phyloP scores from a whole-genome alignment of 257 asterid genomes.

The Thymus quinquecostatus region DNA sequence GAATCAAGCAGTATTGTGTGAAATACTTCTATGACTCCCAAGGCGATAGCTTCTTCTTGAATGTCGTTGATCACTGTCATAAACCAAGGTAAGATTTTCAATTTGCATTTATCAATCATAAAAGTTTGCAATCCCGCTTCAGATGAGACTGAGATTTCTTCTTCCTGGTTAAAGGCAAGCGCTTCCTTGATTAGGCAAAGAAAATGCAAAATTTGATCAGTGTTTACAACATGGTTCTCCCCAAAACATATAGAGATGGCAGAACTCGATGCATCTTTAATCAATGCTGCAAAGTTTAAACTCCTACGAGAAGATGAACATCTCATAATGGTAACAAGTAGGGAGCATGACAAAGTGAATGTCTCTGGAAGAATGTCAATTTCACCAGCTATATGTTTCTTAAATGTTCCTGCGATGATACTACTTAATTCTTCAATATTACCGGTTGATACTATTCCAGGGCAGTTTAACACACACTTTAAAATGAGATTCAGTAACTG shows the following conservation, averaged over 20 bases:
- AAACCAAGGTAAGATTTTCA: constrained; percentile 81
- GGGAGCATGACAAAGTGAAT: constrained; percentile 74
- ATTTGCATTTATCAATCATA: constrained; percentile 53
- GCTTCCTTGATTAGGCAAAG: constrained; percentile 92
- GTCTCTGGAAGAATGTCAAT: constrained; percentile 79
- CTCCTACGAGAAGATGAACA: constrained; percentile 65
- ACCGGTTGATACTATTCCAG: constrained; percentile 72
- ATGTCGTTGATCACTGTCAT: constrained; percentile 49
- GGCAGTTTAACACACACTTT: constrained; percentile 64
- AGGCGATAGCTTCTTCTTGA: constrained; percentile 70
- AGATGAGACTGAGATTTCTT: constrained; percentile 36
- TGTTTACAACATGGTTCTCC: constrained; percentile 40
- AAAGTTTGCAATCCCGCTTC: constrained; percentile 46
- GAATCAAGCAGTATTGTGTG: constrained; percentile 66
- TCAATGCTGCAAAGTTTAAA: constrained; percentile 53
- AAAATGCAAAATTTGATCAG: constrained; percentile 66
- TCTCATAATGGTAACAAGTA: constrained; percentile 73
- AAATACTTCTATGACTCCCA: constrained; percentile 79
- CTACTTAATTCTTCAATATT: constrained; percentile 63
- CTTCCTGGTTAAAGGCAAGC: constrained; percentile 54
- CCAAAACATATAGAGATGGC: constrained; percentile 57
- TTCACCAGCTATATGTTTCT: constrained; percentile 64
- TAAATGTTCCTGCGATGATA: constrained; percentile 66
- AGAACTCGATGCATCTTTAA: constrained; percentile 60
- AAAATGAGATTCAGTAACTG: constrained; percentile 70